These are phyloP conservation scores for Tolypocladium inflatum DNA, from an alignment of 2,329 filamentous ascomycete genomes.

Conservation along the genomic window DNA sequence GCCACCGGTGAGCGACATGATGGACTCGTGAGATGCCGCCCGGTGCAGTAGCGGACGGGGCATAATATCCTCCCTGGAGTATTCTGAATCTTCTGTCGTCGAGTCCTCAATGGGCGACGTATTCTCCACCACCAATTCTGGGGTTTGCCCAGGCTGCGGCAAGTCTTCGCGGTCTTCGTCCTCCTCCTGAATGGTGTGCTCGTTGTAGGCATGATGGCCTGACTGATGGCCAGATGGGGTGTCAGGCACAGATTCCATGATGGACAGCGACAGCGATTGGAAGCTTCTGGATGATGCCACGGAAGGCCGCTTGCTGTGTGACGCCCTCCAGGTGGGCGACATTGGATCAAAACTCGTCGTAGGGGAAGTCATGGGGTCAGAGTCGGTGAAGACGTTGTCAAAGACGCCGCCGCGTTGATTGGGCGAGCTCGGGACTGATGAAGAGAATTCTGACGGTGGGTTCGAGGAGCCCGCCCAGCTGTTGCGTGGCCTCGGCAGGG, in stretches of 20 bases:
- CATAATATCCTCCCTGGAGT: conserved; percentile 23
- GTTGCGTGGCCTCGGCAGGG: conserved; percentile 30
- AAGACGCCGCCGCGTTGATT: conserved; percentile 68
- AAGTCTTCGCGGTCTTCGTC: conserved; percentile 21
- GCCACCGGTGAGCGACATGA: conserved; percentile 77
- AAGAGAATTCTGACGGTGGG: conserved; percentile 58
- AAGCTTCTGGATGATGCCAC: conserved; percentile 45
- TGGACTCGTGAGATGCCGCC: conserved; percentile 73
- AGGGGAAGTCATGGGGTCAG: conserved; percentile 74
- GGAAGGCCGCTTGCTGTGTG: conserved; percentile 46
- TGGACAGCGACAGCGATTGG: conserved; percentile 21
- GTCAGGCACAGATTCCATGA: conserved; percentile 22
- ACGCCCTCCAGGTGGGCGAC: conserved; percentile 46
- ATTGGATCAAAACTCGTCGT: conserved; percentile 64
- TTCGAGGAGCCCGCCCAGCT: conserved; percentile 40
- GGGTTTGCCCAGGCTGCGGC: conserved; percentile 10
- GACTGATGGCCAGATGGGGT: conserved; percentile 11
- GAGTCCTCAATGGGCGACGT: conserved; percentile 24
- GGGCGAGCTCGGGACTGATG: conserved; percentile 75
- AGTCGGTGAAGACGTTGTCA: conserved; percentile 48
- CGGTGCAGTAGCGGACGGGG: conserved; percentile 47
- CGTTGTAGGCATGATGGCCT: conserved; percentile 13
- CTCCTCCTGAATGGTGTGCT: conserved; percentile 26
- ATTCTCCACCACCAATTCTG: conserved; percentile 14
- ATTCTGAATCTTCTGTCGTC: conserved; percentile 19